phyloP scores from a whole-genome alignment of 2,329 filamentous ascomycete species.

The Fusarium mundagurra region DNA sequence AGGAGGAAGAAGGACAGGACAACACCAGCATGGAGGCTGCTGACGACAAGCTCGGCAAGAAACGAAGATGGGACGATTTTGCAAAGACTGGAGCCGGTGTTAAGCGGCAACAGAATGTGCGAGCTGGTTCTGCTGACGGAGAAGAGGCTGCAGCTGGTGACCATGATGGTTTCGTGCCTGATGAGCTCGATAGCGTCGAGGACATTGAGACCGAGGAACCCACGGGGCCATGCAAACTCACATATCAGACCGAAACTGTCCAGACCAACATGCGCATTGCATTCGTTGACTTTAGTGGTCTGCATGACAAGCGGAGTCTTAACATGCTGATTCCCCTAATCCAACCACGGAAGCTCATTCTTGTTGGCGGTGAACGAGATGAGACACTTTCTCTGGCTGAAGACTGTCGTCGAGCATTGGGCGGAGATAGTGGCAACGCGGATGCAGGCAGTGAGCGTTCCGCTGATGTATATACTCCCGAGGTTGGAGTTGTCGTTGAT shows the following conservation, averaged over 20 bases:
- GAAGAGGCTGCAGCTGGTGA: conserved; percentile 50
- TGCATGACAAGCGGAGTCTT: conserved; percentile 93
- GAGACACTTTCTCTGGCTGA: conserved; percentile 83
- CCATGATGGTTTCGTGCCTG: conserved; percentile 54
- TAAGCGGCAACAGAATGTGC: conserved; percentile 67
- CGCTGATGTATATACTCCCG: conserved; percentile 83
- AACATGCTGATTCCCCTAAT: conserved; percentile 96
- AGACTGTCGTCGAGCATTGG: conserved; percentile 77
- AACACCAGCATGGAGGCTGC: conserved; percentile 49
- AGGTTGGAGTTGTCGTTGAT: conserved; percentile 77
- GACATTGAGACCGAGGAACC: conserved; percentile 62
- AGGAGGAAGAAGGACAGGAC: conserved; percentile 77
- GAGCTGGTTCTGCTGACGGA: conserved; percentile 57
- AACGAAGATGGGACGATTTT: conserved; percentile 89
- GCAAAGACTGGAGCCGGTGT: conserved; percentile 49
- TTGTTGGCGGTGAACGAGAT: conserved; percentile 81
- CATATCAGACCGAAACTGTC: conserved; percentile 71
- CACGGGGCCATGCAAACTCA: conserved; percentile 78
- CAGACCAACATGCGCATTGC: conserved; percentile 79
- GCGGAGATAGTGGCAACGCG: conserved; percentile 12
- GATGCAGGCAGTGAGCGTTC: conserved; percentile 56
- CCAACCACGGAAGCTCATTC: conserved; percentile 90
- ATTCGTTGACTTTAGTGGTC: conserved; percentile 89
- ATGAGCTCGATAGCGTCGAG: conserved; percentile 68
- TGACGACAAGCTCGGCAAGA: conserved; percentile 81